Evolutionary conservation across 1,284 basidiomycete genomes (phyloP).

Genomic region (Apiotrichum akiyoshidainum): DNA sequence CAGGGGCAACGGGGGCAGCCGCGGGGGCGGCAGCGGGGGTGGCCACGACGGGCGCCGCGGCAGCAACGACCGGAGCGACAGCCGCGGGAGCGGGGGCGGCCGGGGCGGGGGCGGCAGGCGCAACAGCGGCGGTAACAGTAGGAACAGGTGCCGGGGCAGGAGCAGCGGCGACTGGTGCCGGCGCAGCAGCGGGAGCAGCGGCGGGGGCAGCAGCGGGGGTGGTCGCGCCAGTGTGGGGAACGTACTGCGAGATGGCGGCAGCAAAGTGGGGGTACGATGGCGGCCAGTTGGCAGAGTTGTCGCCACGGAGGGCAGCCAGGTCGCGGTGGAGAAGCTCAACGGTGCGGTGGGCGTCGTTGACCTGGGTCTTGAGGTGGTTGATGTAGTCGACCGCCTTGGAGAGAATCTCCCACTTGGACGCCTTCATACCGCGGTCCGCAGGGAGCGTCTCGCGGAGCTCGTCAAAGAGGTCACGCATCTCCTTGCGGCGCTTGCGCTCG

Average conservation of each 20-base stretch:
- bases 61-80: constrained; percentile 14
- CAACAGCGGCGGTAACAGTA: constrained; percentile 20
- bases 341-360: constrained; percentile 15
- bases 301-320: constrained; percentile 14
- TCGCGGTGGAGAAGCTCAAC: constrained; percentile 19
- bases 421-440: constrained; percentile 85
- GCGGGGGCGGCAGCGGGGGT: neutral
- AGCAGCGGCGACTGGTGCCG: constrained; percentile 15
- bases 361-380: constrained; percentile 21
- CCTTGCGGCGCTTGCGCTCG: constrained; percentile 88
- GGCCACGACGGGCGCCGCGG: neutral
- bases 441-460: constrained; percentile 86
- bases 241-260: constrained; percentile 15
- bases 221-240: constrained; percentile 15
- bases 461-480: constrained; percentile 96
- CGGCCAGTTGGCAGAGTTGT: constrained; percentile 17
- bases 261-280: constrained; percentile 19
- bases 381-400: constrained; percentile 29
- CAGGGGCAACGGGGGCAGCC: constrained; percentile 15
- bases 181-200: constrained; percentile 14
- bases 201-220: constrained; percentile 17
- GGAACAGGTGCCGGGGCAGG: constrained; percentile 13
- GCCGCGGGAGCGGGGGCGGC: constrained; percentile 2
- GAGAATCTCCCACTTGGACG: constrained; percentile 61
- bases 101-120: neutral